phyloP scores from a whole-genome alignment of 2,329 filamentous ascomycete species.

The Aureobasidium sp. region DNA sequence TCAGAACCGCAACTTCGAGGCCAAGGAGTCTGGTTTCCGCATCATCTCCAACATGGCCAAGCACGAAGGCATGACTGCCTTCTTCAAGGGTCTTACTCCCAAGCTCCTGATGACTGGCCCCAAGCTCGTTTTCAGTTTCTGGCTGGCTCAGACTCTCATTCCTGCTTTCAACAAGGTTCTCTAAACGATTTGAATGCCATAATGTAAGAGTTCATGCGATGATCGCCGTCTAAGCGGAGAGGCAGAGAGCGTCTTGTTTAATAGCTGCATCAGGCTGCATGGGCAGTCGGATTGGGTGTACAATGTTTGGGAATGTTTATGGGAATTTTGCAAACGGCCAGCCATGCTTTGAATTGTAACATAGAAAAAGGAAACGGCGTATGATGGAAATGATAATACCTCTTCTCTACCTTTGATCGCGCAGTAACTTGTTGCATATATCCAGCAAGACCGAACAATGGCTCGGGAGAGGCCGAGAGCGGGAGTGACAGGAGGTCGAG shows the following conservation, averaged over 20 bases:
- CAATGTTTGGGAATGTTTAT: constrained; percentile 6
- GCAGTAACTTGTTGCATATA: not conserved
- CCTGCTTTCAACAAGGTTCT: constrained; percentile 74
- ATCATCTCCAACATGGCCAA: constrained; percentile 90
- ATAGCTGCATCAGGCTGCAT: not conserved
- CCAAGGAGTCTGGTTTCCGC: constrained; percentile 87
- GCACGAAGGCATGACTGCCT: constrained; percentile 76
- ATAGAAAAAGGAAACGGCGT: constrained; percentile 13
- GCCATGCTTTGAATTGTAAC: constrained; percentile 7
- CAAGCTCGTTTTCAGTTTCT: constrained; percentile 99
- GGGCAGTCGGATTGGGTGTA: constrained; percentile 2
- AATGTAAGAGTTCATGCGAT: constrained; percentile 1
- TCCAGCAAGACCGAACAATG: not conserved
- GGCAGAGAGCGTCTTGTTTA: not conserved
- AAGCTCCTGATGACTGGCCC: constrained; percentile 99
- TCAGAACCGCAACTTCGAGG: constrained; percentile 97
- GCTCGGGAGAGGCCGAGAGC: not conserved
- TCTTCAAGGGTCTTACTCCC: constrained; percentile 96
- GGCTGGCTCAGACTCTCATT: constrained; percentile 96
- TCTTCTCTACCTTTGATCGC: constrained; percentile 11
- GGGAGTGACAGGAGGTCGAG: not conserved
- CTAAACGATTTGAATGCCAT: constrained; percentile 29
- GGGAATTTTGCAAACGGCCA: constrained; percentile 6
- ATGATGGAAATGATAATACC: constrained; percentile 16
- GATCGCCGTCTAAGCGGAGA: not conserved